A percentile compares a stretch with the other conserved stretches of the same genome.
Evolutionary conservation across 192 early-diverging fungal genomes (phyloP).

Genomic region (Linnemannia exigua): DNA sequence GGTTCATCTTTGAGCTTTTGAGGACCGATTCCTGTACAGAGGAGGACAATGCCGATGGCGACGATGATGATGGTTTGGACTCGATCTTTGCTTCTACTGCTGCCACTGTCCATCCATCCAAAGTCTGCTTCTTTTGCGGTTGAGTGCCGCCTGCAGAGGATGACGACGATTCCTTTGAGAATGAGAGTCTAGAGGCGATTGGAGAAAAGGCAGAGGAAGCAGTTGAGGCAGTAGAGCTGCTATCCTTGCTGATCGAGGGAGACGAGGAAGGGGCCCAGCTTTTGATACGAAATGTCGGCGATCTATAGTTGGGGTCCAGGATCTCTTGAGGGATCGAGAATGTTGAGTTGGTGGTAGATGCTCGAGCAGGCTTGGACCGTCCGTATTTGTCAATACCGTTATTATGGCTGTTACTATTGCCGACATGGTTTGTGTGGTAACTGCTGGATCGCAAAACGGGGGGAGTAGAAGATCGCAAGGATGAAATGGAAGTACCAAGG

Average conservation of each 20-base stretch:
- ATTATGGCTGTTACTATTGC: neutral
- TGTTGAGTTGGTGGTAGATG: neutral
- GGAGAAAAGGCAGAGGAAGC: neutral
- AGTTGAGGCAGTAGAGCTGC: neutral
- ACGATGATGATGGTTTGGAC: neutral
- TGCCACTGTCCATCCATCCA: conserved; percentile 5
- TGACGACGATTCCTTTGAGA: neutral
- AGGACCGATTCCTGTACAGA: neutral
- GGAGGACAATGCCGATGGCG: neutral
- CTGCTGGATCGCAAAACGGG: neutral
- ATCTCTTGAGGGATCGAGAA: conserved; percentile 54
- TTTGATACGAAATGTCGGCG: conserved; percentile 50
- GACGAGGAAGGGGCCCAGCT: conserved; percentile 43
- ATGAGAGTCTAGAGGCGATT: neutral
- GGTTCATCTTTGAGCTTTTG: neutral
- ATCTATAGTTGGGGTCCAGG: conserved; percentile 41
- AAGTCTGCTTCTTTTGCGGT: neutral
- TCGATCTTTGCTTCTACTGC: neutral
- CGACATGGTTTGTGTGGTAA: neutral
- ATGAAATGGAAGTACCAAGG: neutral
- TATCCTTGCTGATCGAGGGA: neutral
- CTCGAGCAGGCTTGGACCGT: neutral
- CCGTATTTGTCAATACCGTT: neutral
- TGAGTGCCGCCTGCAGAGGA: neutral
- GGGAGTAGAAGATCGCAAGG: neutral